Base-by-base conservation (phyloP, 2,329 filamentous ascomycete genomes). In the Aureobasidium sp. region DNA sequence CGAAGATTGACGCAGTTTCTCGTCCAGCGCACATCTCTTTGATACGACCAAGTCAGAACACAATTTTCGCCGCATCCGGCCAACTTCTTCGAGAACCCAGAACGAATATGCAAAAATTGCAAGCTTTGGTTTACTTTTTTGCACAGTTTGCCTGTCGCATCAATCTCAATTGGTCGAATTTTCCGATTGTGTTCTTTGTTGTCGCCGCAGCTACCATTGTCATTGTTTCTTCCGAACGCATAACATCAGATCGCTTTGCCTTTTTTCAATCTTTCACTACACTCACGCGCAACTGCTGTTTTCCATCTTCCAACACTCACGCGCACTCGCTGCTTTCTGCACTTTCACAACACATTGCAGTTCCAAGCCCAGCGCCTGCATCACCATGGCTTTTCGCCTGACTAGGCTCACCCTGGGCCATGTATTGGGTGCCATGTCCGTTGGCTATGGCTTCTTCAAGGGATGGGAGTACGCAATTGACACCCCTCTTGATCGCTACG, bases 31-130 rank as follows among this genome's bases (percentile, higher is more conserved):
- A 19, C 30, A 10, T 17, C 14, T 37, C 44, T 48, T 48, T 48
- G 21, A 48, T 6, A 27, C 22, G 12, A 2, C 29, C 12, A 19
- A 12, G 11, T 11, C 41, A 34, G 34, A 24, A 29, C 41, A 45
- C 41, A 34, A 45, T 29, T 45, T 12, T 45, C 17, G 41, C 32
- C 41, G 41, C 41, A 45, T 45, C 41, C 41, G 41, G 41, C 6
- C 19, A 16, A 10, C 41, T 24, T 8, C 29, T 22, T 45, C 34
- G 41, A 45, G 29, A 32, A 19, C 14, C 12, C 29, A 45, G 11
- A 34, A 19, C 19, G n/a, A 17, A 25, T 32, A n/a, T 14, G 29
- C 17, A 29, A 24, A 45, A 22, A 19, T 24, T 30, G 17, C 27
- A 8, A 12, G 27, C 6, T 11, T 44, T 34, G 41, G n/a, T 45